phyloP scores from a whole-genome alignment of 768 basidiomycete genomes.

The Ephemerocybe angulata region DNA sequence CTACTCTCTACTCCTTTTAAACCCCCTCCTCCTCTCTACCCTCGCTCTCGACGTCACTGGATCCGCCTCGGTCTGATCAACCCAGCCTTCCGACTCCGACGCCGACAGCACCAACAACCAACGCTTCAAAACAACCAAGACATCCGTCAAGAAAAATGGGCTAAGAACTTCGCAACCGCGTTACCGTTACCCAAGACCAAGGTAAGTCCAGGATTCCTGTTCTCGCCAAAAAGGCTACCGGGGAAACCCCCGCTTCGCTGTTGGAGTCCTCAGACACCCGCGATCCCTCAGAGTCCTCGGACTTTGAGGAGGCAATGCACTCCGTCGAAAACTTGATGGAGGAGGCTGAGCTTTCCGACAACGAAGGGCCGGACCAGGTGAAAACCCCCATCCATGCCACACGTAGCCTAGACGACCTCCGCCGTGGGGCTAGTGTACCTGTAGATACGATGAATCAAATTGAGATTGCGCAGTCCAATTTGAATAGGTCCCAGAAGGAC shows the following conservation, averaged over 20 bases:
- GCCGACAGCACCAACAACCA: background rate
- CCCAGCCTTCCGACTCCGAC: background rate
- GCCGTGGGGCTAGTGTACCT: background rate
- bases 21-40: too few relatives aligned
- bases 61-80: conserved; percentile 4
- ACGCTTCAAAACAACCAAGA: background rate
- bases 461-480: background rate
- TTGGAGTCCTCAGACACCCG: too few relatives aligned
- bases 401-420: background rate
- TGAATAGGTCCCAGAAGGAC: background rate
- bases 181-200: too few relatives aligned
- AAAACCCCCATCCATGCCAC: background rate
- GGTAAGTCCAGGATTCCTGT: too few relatives aligned
- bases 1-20: too few relatives aligned
- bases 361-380: background rate
- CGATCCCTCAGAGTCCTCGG: too few relatives aligned
- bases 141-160: background rate
- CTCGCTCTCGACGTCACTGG: background rate
- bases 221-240: too few relatives aligned
- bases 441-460: background rate
- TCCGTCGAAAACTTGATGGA: too few relatives aligned
- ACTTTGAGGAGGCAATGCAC: too few relatives aligned
- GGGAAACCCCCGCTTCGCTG: too few relatives aligned
- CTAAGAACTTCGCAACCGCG: background rate
- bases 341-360: too few relatives aligned